A percentile compares a stretch with the other conserved stretches of the same genome.
These are phyloP conservation scores for Suhomyces yuchorum DNA, from an alignment of 1,139 yeast genomes.

Conservation along the genomic window DNA sequence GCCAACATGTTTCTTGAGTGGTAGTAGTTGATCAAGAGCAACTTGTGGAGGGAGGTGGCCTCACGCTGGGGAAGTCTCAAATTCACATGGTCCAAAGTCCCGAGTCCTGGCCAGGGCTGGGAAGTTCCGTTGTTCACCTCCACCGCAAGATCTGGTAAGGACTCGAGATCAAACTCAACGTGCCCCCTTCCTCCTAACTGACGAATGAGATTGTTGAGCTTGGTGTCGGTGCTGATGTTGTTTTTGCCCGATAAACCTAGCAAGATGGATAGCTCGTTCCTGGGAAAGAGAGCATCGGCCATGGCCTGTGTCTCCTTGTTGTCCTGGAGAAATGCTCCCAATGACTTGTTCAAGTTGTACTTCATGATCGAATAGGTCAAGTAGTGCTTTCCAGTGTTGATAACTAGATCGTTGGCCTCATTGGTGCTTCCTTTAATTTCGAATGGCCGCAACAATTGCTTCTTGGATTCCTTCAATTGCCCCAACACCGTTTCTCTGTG, in stretches of 20 bases:
- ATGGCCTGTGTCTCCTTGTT: conserved; percentile 15
- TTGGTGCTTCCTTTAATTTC: neutral
- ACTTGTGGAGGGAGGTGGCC: conserved; percentile 14
- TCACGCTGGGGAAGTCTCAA: conserved; percentile 8
- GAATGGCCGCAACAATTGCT: neutral
- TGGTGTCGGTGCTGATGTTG: neutral
- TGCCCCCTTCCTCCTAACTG: neutral
- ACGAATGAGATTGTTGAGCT: neutral
- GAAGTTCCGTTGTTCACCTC: neutral
- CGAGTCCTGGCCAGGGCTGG: too few relatives aligned
- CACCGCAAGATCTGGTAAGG: conserved; percentile 2
- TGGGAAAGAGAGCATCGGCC: conserved; percentile 7
- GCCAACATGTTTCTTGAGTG: conserved; percentile 21
- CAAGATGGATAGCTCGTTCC: neutral
- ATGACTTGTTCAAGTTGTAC: conserved; percentile 14
- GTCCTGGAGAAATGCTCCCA: conserved; percentile 19
- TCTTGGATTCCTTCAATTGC: conserved; percentile 1
- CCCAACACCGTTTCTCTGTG: conserved; percentile 4
- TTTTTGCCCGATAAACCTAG: conserved; percentile 2
- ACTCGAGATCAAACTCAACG: neutral
- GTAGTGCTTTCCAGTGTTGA: conserved; percentile 14
- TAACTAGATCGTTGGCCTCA: neutral
- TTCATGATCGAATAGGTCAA: conserved; percentile 14
- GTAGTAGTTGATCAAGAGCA: conserved; percentile 19
- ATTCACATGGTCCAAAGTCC: neutral